Percentiles rank a stretch among this genome's conserved stretches.
phyloP scores from a whole-genome alignment of 805 yeast species.

The Tetrapisispora iriomotensis region DNA sequence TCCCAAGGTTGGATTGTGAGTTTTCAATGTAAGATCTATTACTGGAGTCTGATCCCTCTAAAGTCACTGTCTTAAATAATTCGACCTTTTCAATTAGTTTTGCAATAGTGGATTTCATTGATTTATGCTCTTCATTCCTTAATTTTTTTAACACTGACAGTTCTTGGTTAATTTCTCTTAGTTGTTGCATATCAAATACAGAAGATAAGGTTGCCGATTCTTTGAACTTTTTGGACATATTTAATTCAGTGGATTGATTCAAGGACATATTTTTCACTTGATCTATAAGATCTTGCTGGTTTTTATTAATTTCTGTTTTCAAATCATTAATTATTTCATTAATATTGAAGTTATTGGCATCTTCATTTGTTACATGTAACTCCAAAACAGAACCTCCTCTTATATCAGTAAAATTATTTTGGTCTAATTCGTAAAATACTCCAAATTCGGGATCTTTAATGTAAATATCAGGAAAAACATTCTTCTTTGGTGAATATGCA shows the following conservation, averaged over 20 bases:
- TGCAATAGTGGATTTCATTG: constrained; percentile 35
- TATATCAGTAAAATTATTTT: constrained; percentile 48
- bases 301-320: constrained; percentile 9
- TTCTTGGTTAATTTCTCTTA: constrained; percentile 46
- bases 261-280: constrained; percentile 6
- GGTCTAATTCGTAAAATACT: constrained; percentile 75
- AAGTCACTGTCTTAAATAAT: constrained; percentile 41
- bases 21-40: constrained; percentile 57
- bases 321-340: constrained; percentile 8
- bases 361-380: background rate
- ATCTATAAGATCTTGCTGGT: constrained; percentile 8
- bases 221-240: background rate
- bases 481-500: constrained; percentile 67
- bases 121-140: constrained; percentile 36
- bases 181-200: background rate
- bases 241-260: background rate
- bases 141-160: constrained; percentile 49
- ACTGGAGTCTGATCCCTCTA: constrained; percentile 28
- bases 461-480: constrained; percentile 69
- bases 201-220: background rate
- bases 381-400: constrained; percentile 51
- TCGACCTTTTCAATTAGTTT: constrained; percentile 38
- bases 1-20: constrained; percentile 63
- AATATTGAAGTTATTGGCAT: background rate
- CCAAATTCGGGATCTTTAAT: constrained; percentile 50